These are phyloP conservation scores for Dipodascus geniculatus DNA, from an alignment of 805 yeast genomes.

Conservation along the genomic window DNA sequence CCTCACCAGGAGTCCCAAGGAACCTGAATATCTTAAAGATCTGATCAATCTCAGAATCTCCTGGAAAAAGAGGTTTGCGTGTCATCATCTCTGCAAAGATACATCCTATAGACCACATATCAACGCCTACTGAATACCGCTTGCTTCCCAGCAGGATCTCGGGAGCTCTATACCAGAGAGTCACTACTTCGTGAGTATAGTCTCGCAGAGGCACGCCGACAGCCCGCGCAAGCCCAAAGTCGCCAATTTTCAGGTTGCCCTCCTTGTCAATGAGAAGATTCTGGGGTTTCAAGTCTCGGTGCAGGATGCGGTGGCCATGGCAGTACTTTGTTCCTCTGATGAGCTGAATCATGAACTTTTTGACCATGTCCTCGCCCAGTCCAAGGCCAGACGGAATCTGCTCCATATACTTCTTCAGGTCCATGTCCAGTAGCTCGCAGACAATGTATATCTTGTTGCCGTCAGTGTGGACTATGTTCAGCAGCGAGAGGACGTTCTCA, in stretches of 20 bases:
- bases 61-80: constrained; percentile 90
- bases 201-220: constrained; percentile 96
- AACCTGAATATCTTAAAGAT: constrained; percentile 85
- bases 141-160: constrained; percentile 93
- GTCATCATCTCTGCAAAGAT: constrained; percentile 97
- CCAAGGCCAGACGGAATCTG: constrained; percentile 84
- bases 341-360: constrained; percentile 84
- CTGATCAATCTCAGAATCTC: constrained; percentile 96
- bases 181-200: constrained; percentile 95
- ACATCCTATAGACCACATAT: constrained; percentile 98
- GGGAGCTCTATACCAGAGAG: constrained; percentile 96
- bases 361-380: constrained; percentile 80
- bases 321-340: constrained; percentile 87
- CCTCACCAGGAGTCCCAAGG: constrained; percentile 90
- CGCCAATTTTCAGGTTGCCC: constrained; percentile 83
- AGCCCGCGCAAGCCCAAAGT: constrained; percentile 93
- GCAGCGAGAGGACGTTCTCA: constrained; percentile 82
- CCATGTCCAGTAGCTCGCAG: constrained; percentile 87
- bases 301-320: constrained; percentile 87
- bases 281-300: constrained; percentile 94
- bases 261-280: constrained; percentile 89
- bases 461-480: constrained; percentile 92
- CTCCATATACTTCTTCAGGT: constrained; percentile 94
- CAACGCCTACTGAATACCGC: constrained; percentile 95
- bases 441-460: constrained; percentile 85